These are phyloP conservation scores for Chenopodium berlandieri DNA, from an alignment of 148 eudicot genomes.

Conservation along the genomic window DNA sequence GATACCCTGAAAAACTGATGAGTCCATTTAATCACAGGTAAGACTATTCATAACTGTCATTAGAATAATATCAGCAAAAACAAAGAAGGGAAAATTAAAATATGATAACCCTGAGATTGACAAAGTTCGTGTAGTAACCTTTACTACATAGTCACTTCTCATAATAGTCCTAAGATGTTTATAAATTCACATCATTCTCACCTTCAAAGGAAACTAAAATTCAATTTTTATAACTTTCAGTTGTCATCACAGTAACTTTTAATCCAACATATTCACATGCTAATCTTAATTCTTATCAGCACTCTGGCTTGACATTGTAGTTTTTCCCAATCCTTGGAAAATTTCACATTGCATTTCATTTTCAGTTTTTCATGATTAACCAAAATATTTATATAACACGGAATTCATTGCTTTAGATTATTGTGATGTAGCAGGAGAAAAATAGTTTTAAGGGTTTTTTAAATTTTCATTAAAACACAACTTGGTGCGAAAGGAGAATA, in stretches of 20 bases:
- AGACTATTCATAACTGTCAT: conserved; percentile 5
- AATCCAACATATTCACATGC: neutral
- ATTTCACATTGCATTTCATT: no score
- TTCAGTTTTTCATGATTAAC: no score
- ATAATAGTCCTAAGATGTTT: neutral
- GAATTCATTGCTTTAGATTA: no score
- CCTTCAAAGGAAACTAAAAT: no score
- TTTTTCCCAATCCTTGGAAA: neutral
- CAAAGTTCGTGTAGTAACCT: neutral
- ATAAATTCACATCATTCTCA: no score
- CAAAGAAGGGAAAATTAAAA: neutral
- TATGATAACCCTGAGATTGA: neutral
- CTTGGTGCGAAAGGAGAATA: neutral
- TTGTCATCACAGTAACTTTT: neutral
- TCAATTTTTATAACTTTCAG: neutral
- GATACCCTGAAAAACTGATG: conserved; percentile 57
- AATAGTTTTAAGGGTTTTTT: no score
- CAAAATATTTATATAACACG: no score
- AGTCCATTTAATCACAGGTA: conserved; percentile 11
- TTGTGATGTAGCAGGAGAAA: no score
- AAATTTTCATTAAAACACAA: no score
- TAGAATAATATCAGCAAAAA: conserved; percentile 2
- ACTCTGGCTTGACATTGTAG: neutral
- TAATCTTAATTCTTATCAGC: neutral
- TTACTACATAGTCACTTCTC: neutral